Percentiles rank a stretch among this genome's conserved stretches.
phyloP scores from a whole-genome alignment of 345 rosid genomes.

The Citrus australasica region DNA sequence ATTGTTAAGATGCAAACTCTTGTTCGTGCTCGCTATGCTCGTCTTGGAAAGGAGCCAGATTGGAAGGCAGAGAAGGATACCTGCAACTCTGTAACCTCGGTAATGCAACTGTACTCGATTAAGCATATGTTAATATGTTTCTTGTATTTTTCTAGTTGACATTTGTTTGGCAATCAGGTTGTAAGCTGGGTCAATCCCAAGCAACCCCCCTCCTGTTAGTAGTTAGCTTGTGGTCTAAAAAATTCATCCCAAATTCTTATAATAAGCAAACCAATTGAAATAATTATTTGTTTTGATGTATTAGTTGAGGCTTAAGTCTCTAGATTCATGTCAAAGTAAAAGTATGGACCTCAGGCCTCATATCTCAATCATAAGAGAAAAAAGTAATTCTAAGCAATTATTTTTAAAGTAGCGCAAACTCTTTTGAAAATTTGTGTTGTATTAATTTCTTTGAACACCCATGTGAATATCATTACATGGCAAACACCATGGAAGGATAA shows the following conservation, averaged over 20 bases:
- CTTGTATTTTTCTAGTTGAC: neutral
- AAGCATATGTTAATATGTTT: neutral
- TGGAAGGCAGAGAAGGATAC: conserved; percentile 27
- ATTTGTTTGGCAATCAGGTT: neutral
- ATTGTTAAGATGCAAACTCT: conserved; percentile 86
- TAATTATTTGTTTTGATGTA: no score
- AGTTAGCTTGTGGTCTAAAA: no score
- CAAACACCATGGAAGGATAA: neutral
- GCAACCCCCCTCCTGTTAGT: no score
- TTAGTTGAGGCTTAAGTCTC: no score
- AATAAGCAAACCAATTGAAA: no score
- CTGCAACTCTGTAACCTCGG: conserved; percentile 30
- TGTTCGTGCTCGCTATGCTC: conserved; percentile 70
- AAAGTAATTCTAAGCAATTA: neutral
- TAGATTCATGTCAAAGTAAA: no score
- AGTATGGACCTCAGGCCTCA: neutral
- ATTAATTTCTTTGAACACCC: neutral
- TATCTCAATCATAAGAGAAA: neutral
- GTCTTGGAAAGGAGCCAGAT: conserved; percentile 21
- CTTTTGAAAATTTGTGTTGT: neutral
- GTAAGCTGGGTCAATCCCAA: neutral
- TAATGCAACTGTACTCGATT: conserved; percentile 24
- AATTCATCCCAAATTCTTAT: no score
- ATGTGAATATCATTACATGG: neutral
- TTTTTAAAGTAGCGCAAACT: neutral